These are phyloP conservation scores for Penicillium occitanis DNA, from an alignment of 2,329 filamentous ascomycete genomes.

Conservation along the genomic window DNA sequence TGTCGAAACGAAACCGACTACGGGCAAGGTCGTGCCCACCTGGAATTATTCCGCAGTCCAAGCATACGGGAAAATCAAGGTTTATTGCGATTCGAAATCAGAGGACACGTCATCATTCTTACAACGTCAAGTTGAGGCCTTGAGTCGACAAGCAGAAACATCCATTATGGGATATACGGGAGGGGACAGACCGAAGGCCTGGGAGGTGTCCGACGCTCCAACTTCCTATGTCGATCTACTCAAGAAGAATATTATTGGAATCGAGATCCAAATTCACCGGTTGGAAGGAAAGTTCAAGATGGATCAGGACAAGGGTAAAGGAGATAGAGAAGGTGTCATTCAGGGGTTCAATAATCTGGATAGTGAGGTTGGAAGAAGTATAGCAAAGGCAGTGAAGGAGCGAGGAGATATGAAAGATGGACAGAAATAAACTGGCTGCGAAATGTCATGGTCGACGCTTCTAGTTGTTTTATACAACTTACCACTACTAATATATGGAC, in stretches of 20 bases:
- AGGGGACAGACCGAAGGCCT: conserved; percentile 42
- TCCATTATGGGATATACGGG: conserved; percentile 56
- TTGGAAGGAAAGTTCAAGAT: conserved; percentile 66
- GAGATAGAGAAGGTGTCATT: conserved; percentile 58
- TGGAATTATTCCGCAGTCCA: conserved; percentile 70
- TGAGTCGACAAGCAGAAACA: conserved; percentile 54
- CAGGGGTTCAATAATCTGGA: conserved; percentile 54
- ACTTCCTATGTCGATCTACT: conserved; percentile 57
- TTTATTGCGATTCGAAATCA: conserved; percentile 54
- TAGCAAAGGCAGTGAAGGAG: conserved; percentile 39
- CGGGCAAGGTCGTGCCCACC: conserved; percentile 67
- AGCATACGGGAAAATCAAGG: conserved; percentile 58
- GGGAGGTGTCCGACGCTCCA: conserved; percentile 62
- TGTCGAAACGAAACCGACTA: conserved; percentile 61
- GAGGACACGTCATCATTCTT: conserved; percentile 52
- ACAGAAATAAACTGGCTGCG: not conserved
- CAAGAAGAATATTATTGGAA: conserved; percentile 60
- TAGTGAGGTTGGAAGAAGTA: conserved; percentile 38
- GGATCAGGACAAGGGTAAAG: conserved; percentile 59
- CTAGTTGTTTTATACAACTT: not conserved
- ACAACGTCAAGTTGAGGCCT: conserved; percentile 52
- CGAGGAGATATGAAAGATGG: conserved; percentile 29
- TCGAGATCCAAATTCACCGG: conserved; percentile 58
- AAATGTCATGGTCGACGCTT: not conserved
- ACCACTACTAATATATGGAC: not conserved